Evolutionary conservation across 495 filamentous ascomycete genomes (phyloP).

Genomic region (Aspergillus asperescens): DNA sequence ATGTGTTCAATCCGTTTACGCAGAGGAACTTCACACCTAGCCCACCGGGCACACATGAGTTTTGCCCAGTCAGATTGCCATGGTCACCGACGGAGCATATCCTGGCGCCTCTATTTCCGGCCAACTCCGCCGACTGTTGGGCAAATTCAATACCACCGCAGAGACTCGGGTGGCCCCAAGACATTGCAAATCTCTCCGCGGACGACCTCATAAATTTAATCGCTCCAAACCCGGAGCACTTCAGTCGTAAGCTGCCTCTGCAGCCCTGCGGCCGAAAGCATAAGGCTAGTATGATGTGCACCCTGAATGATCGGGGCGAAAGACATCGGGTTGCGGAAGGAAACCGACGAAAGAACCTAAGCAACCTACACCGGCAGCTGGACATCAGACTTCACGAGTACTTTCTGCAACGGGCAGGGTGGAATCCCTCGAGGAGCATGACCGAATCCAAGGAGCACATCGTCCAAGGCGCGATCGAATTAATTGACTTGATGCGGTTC

Average conservation of each 20-base stretch:
- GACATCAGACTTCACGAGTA: slow-evolving; percentile 39
- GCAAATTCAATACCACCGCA: slow-evolving; percentile 33
- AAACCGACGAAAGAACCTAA: slow-evolving; percentile 43
- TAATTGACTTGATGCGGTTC: slow-evolving; percentile 41
- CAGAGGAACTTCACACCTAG: slow-evolving; percentile 31
- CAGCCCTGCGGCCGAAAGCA: slow-evolving; percentile 46
- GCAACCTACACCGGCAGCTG: slow-evolving; percentile 40
- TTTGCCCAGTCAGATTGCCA: slow-evolving; percentile 35
- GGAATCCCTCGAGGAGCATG: slow-evolving; percentile 43
- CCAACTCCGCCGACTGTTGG: slow-evolving; percentile 42
- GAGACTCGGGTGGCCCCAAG: slow-evolving; percentile 31
- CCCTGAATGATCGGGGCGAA: slow-evolving; percentile 39
- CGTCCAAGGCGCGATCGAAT: slow-evolving; percentile 40
- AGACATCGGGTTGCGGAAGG: slow-evolving; percentile 46
- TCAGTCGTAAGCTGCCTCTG: slow-evolving; percentile 42
- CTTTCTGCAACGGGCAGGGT: slow-evolving; percentile 43
- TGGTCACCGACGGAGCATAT: slow-evolving; percentile 33
- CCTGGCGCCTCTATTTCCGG: slow-evolving; percentile 37
- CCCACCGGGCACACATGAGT: slow-evolving; percentile 35
- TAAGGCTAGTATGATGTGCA: slow-evolving; percentile 35
- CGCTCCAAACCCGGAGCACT: slow-evolving; percentile 35
- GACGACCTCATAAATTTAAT: slow-evolving; percentile 37
- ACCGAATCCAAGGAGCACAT: slow-evolving; percentile 47
- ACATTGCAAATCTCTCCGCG: slow-evolving; percentile 26
- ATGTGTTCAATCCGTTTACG: slow-evolving; percentile 40